Conservation (phyloP, 2,329 filamentous ascomycete species). For the Capronia epimyces region DNA sequence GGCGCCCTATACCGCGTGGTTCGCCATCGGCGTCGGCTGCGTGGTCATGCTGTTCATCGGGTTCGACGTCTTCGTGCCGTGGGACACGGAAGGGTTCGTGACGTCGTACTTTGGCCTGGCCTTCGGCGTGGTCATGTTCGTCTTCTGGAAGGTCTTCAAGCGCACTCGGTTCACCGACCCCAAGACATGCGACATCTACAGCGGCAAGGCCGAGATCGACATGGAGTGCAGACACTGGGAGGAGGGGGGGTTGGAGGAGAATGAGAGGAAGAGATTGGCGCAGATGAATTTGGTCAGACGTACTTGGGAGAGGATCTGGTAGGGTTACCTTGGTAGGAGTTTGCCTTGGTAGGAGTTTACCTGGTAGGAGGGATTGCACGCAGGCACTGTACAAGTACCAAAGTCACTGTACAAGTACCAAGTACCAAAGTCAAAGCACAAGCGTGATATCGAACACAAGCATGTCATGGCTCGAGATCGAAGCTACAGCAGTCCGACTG, state of each 20-base stretch:
- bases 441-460: too few species aligned
- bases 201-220: conserved; percentile 35
- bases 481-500: too few species aligned
- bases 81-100: conserved; percentile 45
- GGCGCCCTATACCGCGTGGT: conserved; percentile 66
- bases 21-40: conserved; percentile 50
- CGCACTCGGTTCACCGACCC: conserved; percentile 31
- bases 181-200: conserved; percentile 30
- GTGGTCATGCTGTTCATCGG: conserved; percentile 62
- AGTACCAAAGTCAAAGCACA: too few species aligned
- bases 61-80: conserved; percentile 45
- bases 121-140: conserved; percentile 42
- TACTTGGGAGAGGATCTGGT: conserved; percentile 32
- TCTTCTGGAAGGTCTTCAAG: conserved; percentile 35
- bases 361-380: too few species aligned
- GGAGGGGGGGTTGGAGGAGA: conserved; percentile 32
- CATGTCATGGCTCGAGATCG: too few species aligned
- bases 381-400: too few species aligned
- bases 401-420: too few species aligned
- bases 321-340: too few species aligned
- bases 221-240: conserved; percentile 36
- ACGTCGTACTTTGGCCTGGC: conserved; percentile 47
- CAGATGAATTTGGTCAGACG: conserved; percentile 31
- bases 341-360: too few species aligned
- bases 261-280: conserved; percentile 31